Evolutionary conservation across 306 rosid species (phyloP).

Genomic region (Gastrolobium bilobum): DNA sequence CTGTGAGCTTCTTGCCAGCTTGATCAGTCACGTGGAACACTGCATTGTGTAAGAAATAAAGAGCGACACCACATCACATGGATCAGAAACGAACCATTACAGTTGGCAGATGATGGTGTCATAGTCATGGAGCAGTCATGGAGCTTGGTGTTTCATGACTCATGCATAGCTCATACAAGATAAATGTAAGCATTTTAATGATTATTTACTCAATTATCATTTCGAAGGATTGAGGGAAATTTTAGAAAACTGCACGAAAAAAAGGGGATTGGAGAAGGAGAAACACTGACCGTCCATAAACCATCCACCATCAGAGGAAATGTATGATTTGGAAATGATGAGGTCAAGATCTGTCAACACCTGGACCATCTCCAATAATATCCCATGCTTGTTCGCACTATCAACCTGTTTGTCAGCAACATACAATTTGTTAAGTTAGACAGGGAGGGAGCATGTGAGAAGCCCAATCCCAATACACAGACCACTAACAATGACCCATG

Average conservation of each 20-base stretch:
- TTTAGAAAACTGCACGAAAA: not conserved
- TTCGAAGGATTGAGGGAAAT: not conserved
- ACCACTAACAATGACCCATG: no score
- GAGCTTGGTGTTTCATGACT: constrained; percentile 31
- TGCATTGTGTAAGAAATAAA: constrained; percentile 58
- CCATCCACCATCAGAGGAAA: constrained; percentile 98
- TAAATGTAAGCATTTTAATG: not conserved
- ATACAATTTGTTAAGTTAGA: no score
- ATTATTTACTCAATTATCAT: not conserved
- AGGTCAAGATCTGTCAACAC: constrained; percentile 95
- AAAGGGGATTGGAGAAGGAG: not conserved
- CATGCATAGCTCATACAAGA: constrained; percentile 39
- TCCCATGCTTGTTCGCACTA: constrained; percentile 95
- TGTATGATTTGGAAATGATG: constrained; percentile 88
- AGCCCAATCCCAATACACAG: no score
- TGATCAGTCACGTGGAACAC: constrained; percentile 94
- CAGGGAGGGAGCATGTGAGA: no score
- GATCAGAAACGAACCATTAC: constrained; percentile 32
- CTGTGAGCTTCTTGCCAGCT: constrained; percentile 81
- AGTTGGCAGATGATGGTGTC: constrained; percentile 4
- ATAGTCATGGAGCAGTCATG: constrained; percentile 25
- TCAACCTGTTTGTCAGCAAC: constrained; percentile 70
- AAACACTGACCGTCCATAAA: constrained; percentile 86
- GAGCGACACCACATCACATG: constrained; percentile 42
- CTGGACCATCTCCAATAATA: constrained; percentile 95